phyloP scores from a whole-genome alignment of 1,139 yeast genomes.

The Suhomyces bribrorum region DNA sequence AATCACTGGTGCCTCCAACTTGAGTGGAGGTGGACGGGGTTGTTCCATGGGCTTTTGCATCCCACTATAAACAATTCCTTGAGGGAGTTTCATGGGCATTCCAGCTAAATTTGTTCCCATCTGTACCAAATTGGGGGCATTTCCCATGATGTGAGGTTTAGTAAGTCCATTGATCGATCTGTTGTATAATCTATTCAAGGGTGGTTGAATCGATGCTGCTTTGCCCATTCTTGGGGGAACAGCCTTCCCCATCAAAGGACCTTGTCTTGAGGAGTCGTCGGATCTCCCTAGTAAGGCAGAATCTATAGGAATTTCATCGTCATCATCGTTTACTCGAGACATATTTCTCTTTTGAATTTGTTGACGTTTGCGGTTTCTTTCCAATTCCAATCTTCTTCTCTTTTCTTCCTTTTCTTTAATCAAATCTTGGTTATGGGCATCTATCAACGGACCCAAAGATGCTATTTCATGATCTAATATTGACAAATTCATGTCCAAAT shows the following conservation, averaged over 20 bases:
- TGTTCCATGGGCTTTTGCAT: conserved; percentile 19
- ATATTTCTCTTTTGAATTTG: conserved; percentile 12
- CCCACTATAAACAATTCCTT: conserved; percentile 13
- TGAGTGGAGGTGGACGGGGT: conserved; percentile 41
- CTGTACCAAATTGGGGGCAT: conserved; percentile 22
- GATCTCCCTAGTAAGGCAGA: conserved; percentile 1
- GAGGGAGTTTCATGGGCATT: conserved; percentile 21
- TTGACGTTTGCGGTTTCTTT: conserved; percentile 24
- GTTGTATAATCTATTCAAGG: conserved; percentile 38
- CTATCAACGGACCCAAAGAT: conserved; percentile 40
- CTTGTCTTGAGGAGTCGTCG: conserved; percentile 14
- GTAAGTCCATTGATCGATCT: conserved; percentile 16
- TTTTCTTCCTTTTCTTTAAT: conserved; percentile 27
- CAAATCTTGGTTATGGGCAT: conserved; percentile 35
- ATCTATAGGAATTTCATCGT: conserved; percentile 5
- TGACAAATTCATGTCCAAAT: conserved; percentile 29
- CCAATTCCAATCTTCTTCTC: conserved; percentile 25
- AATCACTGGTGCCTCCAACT: conserved; percentile 38
- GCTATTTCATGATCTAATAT: conserved; percentile 45
- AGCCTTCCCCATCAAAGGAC: conserved; percentile 46
- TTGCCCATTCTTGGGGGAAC: conserved; percentile 45
- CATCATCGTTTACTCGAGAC: conserved; percentile 4
- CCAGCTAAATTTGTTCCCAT: conserved; percentile 4
- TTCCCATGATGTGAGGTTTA: conserved; percentile 19
- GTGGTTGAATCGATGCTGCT: conserved; percentile 52